phyloP scores from a whole-genome alignment of 495 filamentous ascomycete species.

The Penicillium longicatenatum region DNA sequence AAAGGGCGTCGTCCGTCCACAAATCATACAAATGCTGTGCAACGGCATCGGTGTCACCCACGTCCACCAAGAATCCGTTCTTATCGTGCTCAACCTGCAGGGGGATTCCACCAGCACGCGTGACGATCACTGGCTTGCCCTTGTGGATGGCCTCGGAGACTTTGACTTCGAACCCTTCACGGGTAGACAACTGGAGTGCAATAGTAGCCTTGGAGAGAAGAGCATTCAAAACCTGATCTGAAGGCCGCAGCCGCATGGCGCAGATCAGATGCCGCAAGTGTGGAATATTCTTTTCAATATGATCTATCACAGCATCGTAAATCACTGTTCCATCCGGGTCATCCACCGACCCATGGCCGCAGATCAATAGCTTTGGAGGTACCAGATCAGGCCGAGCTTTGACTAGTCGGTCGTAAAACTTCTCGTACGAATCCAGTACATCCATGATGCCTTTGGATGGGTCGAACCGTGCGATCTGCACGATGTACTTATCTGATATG shows the following conservation, averaged over 20 bases:
- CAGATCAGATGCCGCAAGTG: slow-evolving; percentile 62
- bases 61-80: slow-evolving; percentile 76
- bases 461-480: slow-evolving; percentile 85
- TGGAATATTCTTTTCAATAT: slow-evolving; percentile 59
- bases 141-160: slow-evolving; percentile 87
- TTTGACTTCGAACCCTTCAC: slow-evolving; percentile 89
- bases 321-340: slow-evolving; percentile 78
- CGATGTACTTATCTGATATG: slow-evolving; percentile 66
- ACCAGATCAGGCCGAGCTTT: slow-evolving; percentile 41
- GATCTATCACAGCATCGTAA: slow-evolving; percentile 68
- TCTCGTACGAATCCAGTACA: slow-evolving; percentile 75
- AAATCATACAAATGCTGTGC: slow-evolving; percentile 69
- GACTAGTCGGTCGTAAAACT: slow-evolving; percentile 64
- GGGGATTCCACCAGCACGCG: slow-evolving; percentile 77
- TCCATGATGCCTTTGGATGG: slow-evolving; percentile 84
- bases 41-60: slow-evolving; percentile 72
- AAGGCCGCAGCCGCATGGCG: slow-evolving; percentile 75
- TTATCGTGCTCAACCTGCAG: slow-evolving; percentile 74
- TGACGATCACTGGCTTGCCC: slow-evolving; percentile 80
- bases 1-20: slow-evolving; percentile 65
- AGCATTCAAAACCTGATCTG: slow-evolving; percentile 80
- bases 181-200: slow-evolving; percentile 76
- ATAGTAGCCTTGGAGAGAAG: slow-evolving; percentile 74
- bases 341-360: slow-evolving; percentile 82
- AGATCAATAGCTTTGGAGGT: slow-evolving; percentile 74